Conservation (phyloP, 2,329 filamentous ascomycete genomes). For the Coleophoma crateriformis region DNA sequence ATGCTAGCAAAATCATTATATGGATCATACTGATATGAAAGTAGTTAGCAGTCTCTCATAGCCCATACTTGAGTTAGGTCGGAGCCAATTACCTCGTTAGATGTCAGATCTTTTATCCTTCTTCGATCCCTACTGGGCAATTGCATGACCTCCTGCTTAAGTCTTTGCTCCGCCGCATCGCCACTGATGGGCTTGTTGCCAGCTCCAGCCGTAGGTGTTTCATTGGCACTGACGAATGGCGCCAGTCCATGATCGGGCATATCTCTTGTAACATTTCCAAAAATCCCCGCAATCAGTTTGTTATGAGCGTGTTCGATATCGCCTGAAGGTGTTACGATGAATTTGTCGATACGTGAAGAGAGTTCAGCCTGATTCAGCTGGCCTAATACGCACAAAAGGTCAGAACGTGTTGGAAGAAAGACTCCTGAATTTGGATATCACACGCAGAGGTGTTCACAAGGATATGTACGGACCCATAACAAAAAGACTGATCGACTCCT, state of each 20-base stretch:
- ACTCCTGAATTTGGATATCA: not conserved
- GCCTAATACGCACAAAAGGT: conserved; percentile 32
- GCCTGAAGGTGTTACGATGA: conserved; percentile 45
- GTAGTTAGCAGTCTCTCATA: conserved; percentile 1
- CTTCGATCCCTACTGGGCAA: conserved; percentile 60
- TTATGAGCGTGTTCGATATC: conserved; percentile 62
- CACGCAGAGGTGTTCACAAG: not conserved
- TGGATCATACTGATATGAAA: conserved; percentile 20
- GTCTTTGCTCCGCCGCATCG: conserved; percentile 58
- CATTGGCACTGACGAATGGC: conserved; percentile 67
- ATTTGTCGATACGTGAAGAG: conserved; percentile 52
- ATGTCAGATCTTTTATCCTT: conserved; percentile 58
- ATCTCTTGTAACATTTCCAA: conserved; percentile 64
- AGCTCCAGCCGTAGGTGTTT: conserved; percentile 53
- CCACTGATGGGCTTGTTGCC: conserved; percentile 58
- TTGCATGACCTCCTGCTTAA: conserved; percentile 68
- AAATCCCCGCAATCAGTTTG: conserved; percentile 60
- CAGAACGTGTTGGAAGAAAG: no score
- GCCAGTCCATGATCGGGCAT: conserved; percentile 63
- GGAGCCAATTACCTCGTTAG: conserved; percentile 48
- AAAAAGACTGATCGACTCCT: conserved; percentile 57
- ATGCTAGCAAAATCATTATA: conserved; percentile 23
- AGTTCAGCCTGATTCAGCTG: conserved; percentile 59
- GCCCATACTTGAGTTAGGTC: not conserved
- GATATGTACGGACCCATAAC: conserved; percentile 46